Percentiles rank a stretch among this genome's conserved stretches.
Evolutionary conservation across 179 eudicot species (phyloP).

Genomic region (Carnegiea gigantea): DNA sequence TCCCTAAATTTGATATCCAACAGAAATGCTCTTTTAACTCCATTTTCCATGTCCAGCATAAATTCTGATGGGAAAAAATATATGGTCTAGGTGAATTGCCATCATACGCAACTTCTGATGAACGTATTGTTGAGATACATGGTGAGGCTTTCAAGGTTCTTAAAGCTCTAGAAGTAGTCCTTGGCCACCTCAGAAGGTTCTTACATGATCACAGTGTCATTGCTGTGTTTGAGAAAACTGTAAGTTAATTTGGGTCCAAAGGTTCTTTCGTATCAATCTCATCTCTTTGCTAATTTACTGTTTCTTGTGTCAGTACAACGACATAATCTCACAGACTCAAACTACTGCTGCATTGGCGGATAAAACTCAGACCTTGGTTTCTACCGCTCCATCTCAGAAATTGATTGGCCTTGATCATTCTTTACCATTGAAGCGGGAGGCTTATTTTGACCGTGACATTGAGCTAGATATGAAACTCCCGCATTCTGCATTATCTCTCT

Average conservation of each 20-base stretch:
- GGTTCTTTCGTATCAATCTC: neutral
- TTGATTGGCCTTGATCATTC: conserved; percentile 47
- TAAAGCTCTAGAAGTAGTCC: conserved; percentile 68
- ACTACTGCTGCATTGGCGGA: conserved; percentile 56
- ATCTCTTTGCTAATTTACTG: conserved; percentile 18
- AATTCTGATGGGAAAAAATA: conserved; percentile 7
- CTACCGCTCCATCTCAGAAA: conserved; percentile 36
- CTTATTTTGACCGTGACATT: conserved; percentile 52
- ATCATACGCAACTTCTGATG: conserved; percentile 59
- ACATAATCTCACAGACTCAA: conserved; percentile 50
- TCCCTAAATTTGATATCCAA: neutral
- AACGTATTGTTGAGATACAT: conserved; percentile 76
- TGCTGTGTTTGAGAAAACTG: conserved; percentile 72
- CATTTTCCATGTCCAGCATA: neutral
- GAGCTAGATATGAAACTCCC: conserved; percentile 47
- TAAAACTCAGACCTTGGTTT: conserved; percentile 33
- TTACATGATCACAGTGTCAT: conserved; percentile 83
- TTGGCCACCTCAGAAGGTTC: conserved; percentile 80
- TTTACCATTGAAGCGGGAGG: conserved; percentile 48
- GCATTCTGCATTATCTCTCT: conserved; percentile 49
- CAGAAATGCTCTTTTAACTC: neutral
- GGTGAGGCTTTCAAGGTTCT: conserved; percentile 80
- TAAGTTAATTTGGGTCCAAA: conserved; percentile 36
- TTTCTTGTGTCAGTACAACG: conserved; percentile 44
- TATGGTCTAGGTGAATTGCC: conserved; percentile 50